Evolutionary conservation across 495 filamentous ascomycete genomes (phyloP).

Genomic region (Tuber microsphaerosporum): DNA sequence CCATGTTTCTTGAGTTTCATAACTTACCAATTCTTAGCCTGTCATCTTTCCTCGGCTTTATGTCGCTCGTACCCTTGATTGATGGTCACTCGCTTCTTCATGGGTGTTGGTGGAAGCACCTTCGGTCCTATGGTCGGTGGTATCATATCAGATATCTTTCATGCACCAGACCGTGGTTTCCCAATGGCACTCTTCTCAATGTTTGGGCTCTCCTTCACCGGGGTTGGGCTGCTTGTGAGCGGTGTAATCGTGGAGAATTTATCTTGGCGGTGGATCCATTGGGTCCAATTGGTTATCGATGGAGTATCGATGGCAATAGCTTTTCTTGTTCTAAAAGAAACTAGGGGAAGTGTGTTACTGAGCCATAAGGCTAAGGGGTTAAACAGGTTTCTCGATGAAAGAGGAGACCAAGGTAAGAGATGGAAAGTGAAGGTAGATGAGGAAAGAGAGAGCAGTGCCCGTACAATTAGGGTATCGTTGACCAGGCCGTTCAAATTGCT

Average conservation of each 20-base stretch:
- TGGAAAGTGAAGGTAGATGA: slow-evolving; percentile 85
- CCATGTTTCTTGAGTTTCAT: background rate
- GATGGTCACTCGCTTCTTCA: slow-evolving; percentile 67
- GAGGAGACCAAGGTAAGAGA: slow-evolving; percentile 55
- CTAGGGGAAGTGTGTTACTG: slow-evolving; percentile 72
- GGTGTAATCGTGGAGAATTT: slow-evolving; percentile 62
- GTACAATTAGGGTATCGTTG: slow-evolving; percentile 69
- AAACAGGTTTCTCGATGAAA: slow-evolving; percentile 71
- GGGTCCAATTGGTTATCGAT: slow-evolving; percentile 68
- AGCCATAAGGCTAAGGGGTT: slow-evolving; percentile 65
- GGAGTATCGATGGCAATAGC: slow-evolving; percentile 57
- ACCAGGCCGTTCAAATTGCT: slow-evolving; percentile 79
- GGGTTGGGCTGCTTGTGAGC: slow-evolving; percentile 65
- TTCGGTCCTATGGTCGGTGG: slow-evolving; percentile 92
- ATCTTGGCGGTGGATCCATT: slow-evolving; percentile 86
- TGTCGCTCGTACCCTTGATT: slow-evolving; percentile 66
- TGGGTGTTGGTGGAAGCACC: slow-evolving; percentile 67
- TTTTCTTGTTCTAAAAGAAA: slow-evolving; percentile 69
- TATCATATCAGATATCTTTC: slow-evolving; percentile 82
- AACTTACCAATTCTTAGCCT: slow-evolving; percentile 44
- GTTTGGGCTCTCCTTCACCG: slow-evolving; percentile 70
- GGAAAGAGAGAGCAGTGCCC: slow-evolving; percentile 59
- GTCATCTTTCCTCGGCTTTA: slow-evolving; percentile 68
- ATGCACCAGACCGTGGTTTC: slow-evolving; percentile 68
- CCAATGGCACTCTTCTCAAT: slow-evolving; percentile 85